These are phyloP conservation scores for Carex scoparia DNA, from an alignment of 176 grass and related monocot species.

Conservation along the genomic window DNA sequence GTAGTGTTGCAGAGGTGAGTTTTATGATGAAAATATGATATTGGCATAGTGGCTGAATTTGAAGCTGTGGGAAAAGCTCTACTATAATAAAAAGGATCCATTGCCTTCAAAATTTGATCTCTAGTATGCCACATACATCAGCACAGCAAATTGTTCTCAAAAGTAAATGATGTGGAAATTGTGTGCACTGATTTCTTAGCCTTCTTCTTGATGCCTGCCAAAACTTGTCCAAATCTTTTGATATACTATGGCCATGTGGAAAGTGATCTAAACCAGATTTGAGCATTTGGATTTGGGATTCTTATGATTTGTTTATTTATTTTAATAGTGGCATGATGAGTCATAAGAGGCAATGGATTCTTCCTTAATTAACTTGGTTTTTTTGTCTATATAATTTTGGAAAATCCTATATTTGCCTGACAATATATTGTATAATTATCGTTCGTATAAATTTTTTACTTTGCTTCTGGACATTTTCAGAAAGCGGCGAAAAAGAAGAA, in stretches of 20 bases:
- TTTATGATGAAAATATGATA: neutral
- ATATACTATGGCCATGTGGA: neutral
- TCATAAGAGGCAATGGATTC: neutral
- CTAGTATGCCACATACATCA: neutral
- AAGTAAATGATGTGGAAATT: neutral
- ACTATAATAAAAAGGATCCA: neutral
- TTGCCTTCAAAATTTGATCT: neutral
- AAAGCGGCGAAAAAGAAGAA: slow-evolving; percentile 94
- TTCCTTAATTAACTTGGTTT: neutral
- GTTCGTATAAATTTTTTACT: neutral
- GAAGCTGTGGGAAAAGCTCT: neutral
- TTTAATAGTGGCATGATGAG: neutral
- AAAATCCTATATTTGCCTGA: neutral
- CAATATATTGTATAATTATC: neutral
- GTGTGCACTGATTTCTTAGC: neutral
- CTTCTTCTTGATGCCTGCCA: neutral
- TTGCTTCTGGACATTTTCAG: slow-evolving; percentile 35
- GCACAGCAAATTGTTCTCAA: neutral
- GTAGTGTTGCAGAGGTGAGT: neutral
- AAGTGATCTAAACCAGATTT: neutral
- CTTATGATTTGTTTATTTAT: neutral
- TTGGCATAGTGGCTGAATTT: neutral
- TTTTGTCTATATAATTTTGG: neutral
- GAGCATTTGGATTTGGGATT: neutral
- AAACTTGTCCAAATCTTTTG: neutral